Percentiles rank a stretch among this genome's conserved stretches.
Evolutionary conservation across 768 basidiomycete species (phyloP).

Genomic region (Lactifluus piperatus): DNA sequence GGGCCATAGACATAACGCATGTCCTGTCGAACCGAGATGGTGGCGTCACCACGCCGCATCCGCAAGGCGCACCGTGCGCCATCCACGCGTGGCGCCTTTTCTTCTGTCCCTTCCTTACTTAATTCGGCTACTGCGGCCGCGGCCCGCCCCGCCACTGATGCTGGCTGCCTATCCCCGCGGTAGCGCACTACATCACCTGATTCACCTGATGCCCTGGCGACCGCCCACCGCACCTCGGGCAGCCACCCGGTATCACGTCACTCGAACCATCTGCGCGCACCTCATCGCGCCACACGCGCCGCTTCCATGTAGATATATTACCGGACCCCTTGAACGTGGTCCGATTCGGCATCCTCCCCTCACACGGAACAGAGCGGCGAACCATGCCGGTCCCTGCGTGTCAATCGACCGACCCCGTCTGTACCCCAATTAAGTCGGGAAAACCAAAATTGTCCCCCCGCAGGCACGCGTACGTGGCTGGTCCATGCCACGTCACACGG

Average conservation of each 20-base stretch:
- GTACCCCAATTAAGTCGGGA: constrained; percentile 2
- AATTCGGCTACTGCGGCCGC: constrained; percentile 13
- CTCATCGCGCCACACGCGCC: constrained; percentile 12
- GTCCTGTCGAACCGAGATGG: constrained; percentile 14
- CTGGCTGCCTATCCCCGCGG: constrained; percentile 5
- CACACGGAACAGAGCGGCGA: neutral
- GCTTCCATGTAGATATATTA: constrained; percentile 13
- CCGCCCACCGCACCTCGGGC: constrained; percentile 10
- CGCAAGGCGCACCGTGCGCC: constrained; percentile 19
- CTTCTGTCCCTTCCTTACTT: constrained; percentile 10
- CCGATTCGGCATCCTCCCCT: neutral
- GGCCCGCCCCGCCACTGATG: constrained; percentile 11
- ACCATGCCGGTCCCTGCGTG: neutral
- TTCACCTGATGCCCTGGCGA: constrained; percentile 12
- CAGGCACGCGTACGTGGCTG: constrained; percentile 11
- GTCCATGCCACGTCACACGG: constrained; percentile 14
- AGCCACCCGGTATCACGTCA: constrained; percentile 12
- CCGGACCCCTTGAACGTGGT: constrained; percentile 9
- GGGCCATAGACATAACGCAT: constrained; percentile 14
- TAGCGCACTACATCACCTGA: constrained; percentile 11
- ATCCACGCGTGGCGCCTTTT: constrained; percentile 17
- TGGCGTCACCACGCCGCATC: constrained; percentile 19
- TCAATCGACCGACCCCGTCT: constrained; percentile 5
- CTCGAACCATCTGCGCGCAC: neutral
- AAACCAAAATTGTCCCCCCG: neutral